Percentiles rank a stretch among this genome's conserved stretches.
These are phyloP conservation scores for Esteya vermicola DNA, from an alignment of 2,329 filamentous ascomycete species.

Conservation along the genomic window DNA sequence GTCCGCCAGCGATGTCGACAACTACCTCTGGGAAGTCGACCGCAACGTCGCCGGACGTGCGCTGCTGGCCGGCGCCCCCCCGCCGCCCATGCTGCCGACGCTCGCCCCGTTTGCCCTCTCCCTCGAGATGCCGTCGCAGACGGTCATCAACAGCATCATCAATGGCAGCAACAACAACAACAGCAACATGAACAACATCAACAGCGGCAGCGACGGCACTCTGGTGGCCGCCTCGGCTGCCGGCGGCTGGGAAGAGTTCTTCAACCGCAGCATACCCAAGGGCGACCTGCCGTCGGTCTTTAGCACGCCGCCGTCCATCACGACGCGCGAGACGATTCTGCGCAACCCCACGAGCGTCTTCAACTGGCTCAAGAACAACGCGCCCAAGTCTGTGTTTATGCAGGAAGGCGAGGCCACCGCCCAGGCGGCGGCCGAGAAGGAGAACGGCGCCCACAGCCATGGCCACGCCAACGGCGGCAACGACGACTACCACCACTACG, in stretches of 20 bases:
- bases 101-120: constrained; percentile 33
- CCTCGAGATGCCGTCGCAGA: constrained; percentile 15
- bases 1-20: constrained; percentile 55
- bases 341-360: constrained; percentile 84
- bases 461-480: constrained; percentile 12
- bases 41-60: constrained; percentile 27
- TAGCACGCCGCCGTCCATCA: constrained; percentile 15
- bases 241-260: constrained; percentile 19
- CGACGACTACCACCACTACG: constrained; percentile 16
- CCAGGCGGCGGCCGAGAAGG: constrained; percentile 19
- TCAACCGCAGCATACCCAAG: constrained; percentile 21
- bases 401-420: constrained; percentile 49
- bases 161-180: constrained; percentile 3
- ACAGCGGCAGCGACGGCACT: constrained; percentile 2
- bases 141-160: neutral
- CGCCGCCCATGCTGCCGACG: constrained; percentile 25
- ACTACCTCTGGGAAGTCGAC: constrained; percentile 57
- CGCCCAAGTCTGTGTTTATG: constrained; percentile 63
- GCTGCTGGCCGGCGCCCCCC: constrained; percentile 15
- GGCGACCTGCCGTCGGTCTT: constrained; percentile 18
- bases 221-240: too few species aligned
- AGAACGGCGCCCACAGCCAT: constrained; percentile 12
- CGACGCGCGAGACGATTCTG: constrained; percentile 39
- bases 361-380: constrained; percentile 83
- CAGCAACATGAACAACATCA: neutral